Conservation (phyloP, 2,329 filamentous ascomycete species). For the Biscogniauxia marginata region DNA sequence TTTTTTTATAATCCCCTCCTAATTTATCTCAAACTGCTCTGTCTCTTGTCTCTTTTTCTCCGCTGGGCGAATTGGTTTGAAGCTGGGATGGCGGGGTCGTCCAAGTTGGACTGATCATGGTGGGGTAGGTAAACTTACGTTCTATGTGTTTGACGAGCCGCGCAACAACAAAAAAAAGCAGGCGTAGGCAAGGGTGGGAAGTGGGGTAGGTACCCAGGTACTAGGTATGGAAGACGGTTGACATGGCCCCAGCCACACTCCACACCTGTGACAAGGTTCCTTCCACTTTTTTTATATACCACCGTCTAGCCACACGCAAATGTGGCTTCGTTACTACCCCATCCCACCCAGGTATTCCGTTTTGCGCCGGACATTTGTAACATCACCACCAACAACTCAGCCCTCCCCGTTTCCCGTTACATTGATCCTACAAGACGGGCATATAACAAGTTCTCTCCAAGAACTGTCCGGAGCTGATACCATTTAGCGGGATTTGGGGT, state of each 20-base stretch:
- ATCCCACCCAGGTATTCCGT: no score
- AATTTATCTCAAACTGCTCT: no score
- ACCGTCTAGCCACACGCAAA: no score
- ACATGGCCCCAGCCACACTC: no score
- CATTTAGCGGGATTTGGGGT: constrained; percentile 1
- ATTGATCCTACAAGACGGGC: not conserved
- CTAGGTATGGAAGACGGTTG: no score
- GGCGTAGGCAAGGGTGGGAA: not conserved
- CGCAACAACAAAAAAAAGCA: not conserved
- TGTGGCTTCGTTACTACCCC: no score
- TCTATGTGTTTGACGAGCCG: not conserved
- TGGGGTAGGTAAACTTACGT: not conserved
- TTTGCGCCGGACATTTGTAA: no score
- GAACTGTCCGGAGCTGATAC: constrained; percentile 1
- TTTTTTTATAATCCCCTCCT: no score
- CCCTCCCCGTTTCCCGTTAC: not conserved
- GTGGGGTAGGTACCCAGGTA: no score
- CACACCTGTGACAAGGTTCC: no score
- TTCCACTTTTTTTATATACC: no score
- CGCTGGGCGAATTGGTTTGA: not conserved
- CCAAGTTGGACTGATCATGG: not conserved
- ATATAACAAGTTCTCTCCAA: not conserved
- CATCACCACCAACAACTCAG: not conserved
- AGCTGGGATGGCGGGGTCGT: not conserved
- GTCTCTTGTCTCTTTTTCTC: not conserved